Conservation (phyloP, 768 basidiomycete species). For the Crepidotus variabilis region DNA sequence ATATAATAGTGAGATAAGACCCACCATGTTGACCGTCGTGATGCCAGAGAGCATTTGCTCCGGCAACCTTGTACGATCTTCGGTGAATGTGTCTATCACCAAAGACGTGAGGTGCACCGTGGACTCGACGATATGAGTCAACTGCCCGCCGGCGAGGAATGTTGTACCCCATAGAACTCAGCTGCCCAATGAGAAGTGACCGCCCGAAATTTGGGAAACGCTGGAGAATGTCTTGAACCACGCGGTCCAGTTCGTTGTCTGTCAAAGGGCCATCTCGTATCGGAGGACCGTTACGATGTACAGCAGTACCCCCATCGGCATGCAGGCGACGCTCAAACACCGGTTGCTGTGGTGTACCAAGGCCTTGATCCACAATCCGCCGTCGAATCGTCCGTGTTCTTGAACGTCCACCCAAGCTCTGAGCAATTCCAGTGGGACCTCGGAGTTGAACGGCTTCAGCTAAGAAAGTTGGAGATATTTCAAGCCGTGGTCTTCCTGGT, state of each 20-base stretch:
- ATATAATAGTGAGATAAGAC: background rate
- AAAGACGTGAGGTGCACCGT: conserved; percentile 13
- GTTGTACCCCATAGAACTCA: conserved; percentile 14
- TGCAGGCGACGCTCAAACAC: background rate
- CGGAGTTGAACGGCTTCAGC: background rate
- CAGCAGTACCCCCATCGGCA: background rate
- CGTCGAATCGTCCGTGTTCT: background rate
- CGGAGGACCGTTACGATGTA: conserved; percentile 1
- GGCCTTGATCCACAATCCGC: background rate
- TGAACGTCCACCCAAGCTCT: background rate
- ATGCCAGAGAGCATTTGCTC: conserved; percentile 28
- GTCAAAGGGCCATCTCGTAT: background rate
- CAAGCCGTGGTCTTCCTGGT: background rate
- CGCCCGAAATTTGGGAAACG: conserved; percentile 21
- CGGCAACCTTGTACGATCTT: conserved; percentile 20
- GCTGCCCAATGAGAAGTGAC: conserved; percentile 21
- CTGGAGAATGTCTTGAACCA: conserved; percentile 15
- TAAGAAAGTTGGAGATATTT: background rate
- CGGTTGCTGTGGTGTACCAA: background rate
- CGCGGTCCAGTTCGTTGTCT: conserved; percentile 19
- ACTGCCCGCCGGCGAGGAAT: conserved; percentile 17
- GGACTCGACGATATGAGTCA: conserved; percentile 18
- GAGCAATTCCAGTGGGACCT: background rate
- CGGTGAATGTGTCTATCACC: conserved; percentile 14
- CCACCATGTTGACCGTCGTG: conserved; percentile 30